These are phyloP conservation scores for Cyberlindnera meyerae DNA, from an alignment of 805 yeast species.

Conservation along the genomic window DNA sequence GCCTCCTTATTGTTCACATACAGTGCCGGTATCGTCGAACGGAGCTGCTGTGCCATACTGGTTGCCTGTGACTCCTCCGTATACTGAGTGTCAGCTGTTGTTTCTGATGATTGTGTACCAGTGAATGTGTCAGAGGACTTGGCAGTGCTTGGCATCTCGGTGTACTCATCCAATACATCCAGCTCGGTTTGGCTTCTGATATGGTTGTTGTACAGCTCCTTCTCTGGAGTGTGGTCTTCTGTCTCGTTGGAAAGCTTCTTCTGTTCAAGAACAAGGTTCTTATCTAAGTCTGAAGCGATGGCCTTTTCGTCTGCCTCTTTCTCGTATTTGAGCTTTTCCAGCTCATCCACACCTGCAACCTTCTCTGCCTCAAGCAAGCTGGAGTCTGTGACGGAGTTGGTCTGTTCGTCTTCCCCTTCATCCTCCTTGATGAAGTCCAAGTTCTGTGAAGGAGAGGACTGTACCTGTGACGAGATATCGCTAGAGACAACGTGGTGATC, in stretches of 20 bases:
- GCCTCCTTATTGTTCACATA: constrained; percentile 10
- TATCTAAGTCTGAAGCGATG: constrained; percentile 1
- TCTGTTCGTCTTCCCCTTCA: constrained; percentile 2
- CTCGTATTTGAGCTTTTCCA: constrained; percentile 8
- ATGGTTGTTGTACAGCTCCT: too few relatives aligned
- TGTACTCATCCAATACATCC: constrained; percentile 13
- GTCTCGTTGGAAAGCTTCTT: background rate
- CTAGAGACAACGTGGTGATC: background rate
- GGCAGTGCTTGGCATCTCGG: constrained; percentile 25
- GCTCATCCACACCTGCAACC: constrained; percentile 7
- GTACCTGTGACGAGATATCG: background rate
- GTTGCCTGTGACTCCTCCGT: constrained; percentile 5
- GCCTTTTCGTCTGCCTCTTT: constrained; percentile 11
- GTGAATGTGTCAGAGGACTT: constrained; percentile 19
- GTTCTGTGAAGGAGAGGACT: constrained; percentile 4
- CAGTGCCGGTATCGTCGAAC: constrained; percentile 34
- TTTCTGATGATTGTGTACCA: constrained; percentile 19
- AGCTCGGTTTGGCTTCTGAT: constrained; percentile 14
- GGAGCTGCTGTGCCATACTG: constrained; percentile 43
- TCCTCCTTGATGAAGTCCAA: constrained; percentile 19
- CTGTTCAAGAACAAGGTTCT: constrained; percentile 4
- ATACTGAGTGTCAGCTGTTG: constrained; percentile 18
- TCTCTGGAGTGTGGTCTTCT: background rate
- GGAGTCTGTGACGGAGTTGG: background rate
- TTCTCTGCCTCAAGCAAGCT: constrained; percentile 10